Evolutionary conservation across 202 grass and related monocot species (phyloP), one percentile per base, ranked within the genome.

Genomic region (Carex sylvatica): DNA sequence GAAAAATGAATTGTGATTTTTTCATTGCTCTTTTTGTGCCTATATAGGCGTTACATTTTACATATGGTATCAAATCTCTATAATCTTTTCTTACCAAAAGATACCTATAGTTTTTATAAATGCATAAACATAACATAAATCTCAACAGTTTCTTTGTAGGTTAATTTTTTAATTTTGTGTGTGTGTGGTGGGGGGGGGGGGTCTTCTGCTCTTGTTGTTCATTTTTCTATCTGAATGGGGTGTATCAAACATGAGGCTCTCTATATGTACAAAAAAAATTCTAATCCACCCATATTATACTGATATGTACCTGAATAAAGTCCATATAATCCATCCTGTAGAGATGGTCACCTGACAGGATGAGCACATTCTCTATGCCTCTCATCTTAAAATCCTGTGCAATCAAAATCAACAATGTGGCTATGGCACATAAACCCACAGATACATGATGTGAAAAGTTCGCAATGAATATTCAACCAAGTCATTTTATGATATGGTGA

Each of bases 271-370:
- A 28, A 53, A 54, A 40, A 40, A 40, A 28, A 28, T 1, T 47
- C 36, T 70, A 20, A n/a, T 44, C 66, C 33, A 42, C 26, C 16
- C 35, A 42, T 70, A 70, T 44, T 44, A 18, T 44, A 70, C 35
- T 44, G 31, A 71, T 46, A 60, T 66, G 70, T 16, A 93, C 91
- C 91, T 93, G 88, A 63, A 91, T 70, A 80, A 94, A 94, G 76
- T 94, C 87, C 92, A 94, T 94, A 76, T 89, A 91, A 80, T 94
- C 85, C 92, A 94, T 94, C 53, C 92, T 87, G 62, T 94, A 94
- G 15, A 94, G 85, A 86, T 94, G 92, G 61, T 94, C 92, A 18
- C 92, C 92, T 33, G 92, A 94, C 51, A 94, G 66, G 84, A 94
- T 94, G 22, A 94, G 65, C 79, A 89, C 87, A 85, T 94, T 94